Conservation (phyloP, 805 yeast genomes). For the Metschnikowia amazonensis region DNA sequence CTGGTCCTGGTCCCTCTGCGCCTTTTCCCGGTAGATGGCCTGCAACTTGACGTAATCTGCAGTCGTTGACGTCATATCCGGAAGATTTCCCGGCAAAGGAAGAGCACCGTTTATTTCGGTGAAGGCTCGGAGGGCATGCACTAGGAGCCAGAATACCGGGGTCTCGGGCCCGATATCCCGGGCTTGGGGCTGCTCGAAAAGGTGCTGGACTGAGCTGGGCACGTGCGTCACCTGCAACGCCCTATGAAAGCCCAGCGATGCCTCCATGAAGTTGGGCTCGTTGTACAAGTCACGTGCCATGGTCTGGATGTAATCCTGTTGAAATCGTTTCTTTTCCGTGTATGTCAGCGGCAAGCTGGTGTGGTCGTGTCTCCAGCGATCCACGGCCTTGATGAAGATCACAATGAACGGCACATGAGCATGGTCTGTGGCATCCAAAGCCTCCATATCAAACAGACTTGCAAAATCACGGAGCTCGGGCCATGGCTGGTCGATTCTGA, state of each 20-base stretch:
- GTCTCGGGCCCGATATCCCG: conserved; percentile 17
- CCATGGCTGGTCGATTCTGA: conserved; percentile 74
- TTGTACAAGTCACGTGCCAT: conserved; percentile 47
- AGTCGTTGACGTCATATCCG: conserved; percentile 87
- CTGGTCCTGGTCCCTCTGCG: conserved; percentile 42
- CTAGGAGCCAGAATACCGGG: conserved; percentile 58
- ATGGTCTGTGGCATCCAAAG: conserved; percentile 40
- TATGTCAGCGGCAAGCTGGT: conserved; percentile 31
- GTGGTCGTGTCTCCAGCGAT: conserved; percentile 36
- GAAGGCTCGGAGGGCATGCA: conserved; percentile 52
- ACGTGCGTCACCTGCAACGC: conserved; percentile 35
- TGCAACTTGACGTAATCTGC: conserved; percentile 56
- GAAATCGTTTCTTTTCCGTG: conserved; percentile 40
- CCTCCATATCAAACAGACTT: conserved; percentile 47
- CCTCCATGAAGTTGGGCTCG: conserved; percentile 46
- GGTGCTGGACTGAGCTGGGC: conserved; percentile 26
- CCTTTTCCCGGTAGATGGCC: conserved; percentile 53
- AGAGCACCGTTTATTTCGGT: conserved; percentile 37
- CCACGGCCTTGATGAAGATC: conserved; percentile 53
- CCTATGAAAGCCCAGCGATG: conserved; percentile 32
- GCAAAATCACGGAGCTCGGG: conserved; percentile 51
- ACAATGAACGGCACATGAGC: conserved; percentile 71
- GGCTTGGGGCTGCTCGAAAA: conserved; percentile 16
- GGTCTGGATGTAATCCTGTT: conserved; percentile 28
- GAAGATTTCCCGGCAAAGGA: conserved; percentile 73